Evolutionary conservation across 2,329 filamentous ascomycete genomes (phyloP).

Genomic region (Akanthomyces dipterigenus): DNA sequence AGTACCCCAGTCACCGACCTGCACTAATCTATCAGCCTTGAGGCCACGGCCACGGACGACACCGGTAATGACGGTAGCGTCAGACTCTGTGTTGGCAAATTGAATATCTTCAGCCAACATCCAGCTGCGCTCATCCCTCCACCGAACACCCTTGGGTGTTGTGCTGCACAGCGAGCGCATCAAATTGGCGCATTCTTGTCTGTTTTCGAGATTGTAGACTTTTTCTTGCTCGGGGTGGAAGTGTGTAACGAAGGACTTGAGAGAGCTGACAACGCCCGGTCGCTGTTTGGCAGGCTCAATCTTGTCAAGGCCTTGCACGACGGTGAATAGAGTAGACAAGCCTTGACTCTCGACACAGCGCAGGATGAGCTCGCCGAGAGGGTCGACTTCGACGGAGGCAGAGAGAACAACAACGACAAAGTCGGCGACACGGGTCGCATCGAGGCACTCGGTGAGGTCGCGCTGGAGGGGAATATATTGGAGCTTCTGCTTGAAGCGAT

Average conservation of each 20-base stretch:
- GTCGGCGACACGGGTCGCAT: constrained; percentile 82
- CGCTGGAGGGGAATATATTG: constrained; percentile 73
- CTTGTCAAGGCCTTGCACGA: constrained; percentile 71
- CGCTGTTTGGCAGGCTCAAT: constrained; percentile 75
- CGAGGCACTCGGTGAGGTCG: constrained; percentile 70
- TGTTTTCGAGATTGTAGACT: constrained; percentile 77
- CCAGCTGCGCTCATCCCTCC: constrained; percentile 94
- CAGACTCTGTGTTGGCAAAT: constrained; percentile 56
- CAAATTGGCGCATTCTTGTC: constrained; percentile 85
- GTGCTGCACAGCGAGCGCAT: constrained; percentile 88
- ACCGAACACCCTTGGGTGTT: constrained; percentile 87
- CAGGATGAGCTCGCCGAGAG: constrained; percentile 76
- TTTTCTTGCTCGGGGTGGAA: constrained; percentile 93
- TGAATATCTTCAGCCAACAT: constrained; percentile 80
- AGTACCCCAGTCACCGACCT: constrained; percentile 89
- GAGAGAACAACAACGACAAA: constrained; percentile 86
- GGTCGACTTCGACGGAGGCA: constrained; percentile 75
- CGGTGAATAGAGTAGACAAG: constrained; percentile 83
- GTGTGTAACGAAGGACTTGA: constrained; percentile 89
- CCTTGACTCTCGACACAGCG: constrained; percentile 88
- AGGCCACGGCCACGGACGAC: constrained; percentile 78
- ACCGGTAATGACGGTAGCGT: constrained; percentile 72
- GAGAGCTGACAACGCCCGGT: constrained; percentile 67
- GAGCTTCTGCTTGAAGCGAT: constrained; percentile 91
- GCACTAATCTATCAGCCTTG: constrained; percentile 83